A percentile compares a stretch with the other conserved stretches of the same genome.
These are phyloP conservation scores for Camillea tinctor DNA, from an alignment of 2,329 filamentous ascomycete genomes.

Conservation along the genomic window DNA sequence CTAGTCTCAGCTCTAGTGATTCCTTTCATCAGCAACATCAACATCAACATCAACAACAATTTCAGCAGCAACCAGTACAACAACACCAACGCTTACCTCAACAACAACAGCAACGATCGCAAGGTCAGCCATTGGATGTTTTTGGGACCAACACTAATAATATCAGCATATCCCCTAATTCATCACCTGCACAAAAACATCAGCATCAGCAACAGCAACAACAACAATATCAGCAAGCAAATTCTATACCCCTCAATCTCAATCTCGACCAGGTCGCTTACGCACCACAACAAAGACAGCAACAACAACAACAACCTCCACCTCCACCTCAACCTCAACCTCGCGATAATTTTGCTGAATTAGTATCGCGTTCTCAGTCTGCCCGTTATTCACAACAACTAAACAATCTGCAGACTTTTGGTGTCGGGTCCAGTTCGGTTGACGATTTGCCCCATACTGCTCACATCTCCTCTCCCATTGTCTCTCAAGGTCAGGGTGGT, in stretches of 20 bases:
- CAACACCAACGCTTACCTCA: slow-evolving; percentile 27
- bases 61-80: slow-evolving; percentile 30
- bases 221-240: not conserved
- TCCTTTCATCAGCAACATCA: slow-evolving; percentile 39
- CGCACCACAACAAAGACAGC: slow-evolving; percentile 33
- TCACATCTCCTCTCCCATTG: slow-evolving; percentile 26
- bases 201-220: too few relatives aligned
- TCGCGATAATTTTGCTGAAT: slow-evolving; percentile 46
- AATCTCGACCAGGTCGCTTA: slow-evolving; percentile 32
- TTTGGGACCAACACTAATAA: slow-evolving; percentile 25
- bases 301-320: slow-evolving; percentile 36
- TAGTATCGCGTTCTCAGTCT: slow-evolving; percentile 51
- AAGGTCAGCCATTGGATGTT: slow-evolving; percentile 25
- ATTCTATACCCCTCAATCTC: slow-evolving; percentile 35
- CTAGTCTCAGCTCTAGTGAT: slow-evolving; percentile 46
- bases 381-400: slow-evolving; percentile 45
- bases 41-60: slow-evolving; percentile 31
- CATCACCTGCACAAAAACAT: slow-evolving; percentile 5
- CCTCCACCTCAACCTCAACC: slow-evolving; percentile 38
- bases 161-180: slow-evolving; percentile 25
- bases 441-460: slow-evolving; percentile 40
- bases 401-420: slow-evolving; percentile 35
- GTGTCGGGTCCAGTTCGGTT: slow-evolving; percentile 39
- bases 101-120: slow-evolving; percentile 24
- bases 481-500: slow-evolving; percentile 9